These are phyloP conservation scores for Spergularia azorica DNA, from an alignment of 179 eudicot species.

Conservation along the genomic window DNA sequence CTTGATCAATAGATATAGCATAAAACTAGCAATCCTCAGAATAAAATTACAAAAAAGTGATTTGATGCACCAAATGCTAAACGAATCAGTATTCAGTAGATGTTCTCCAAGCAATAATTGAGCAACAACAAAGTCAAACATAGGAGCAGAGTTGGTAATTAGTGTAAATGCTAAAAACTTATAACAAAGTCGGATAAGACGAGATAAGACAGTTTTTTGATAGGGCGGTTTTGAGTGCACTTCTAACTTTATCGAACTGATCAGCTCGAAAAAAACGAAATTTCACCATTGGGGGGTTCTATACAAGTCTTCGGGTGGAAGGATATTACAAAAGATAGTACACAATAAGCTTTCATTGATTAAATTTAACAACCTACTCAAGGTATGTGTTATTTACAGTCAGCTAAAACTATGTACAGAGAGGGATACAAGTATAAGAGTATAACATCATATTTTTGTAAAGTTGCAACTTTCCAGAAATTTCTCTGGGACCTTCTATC, in stretches of 20 bases:
- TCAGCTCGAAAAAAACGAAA: too few species aligned
- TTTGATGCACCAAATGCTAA: constrained; percentile 13
- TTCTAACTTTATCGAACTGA: too few species aligned
- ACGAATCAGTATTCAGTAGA: neutral
- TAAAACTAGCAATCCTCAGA: neutral
- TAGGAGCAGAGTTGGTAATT: constrained; percentile 24
- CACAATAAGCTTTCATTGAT: constrained; percentile 12
- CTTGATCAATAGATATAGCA: neutral
- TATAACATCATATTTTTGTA: too few species aligned
- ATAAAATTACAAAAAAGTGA: neutral
- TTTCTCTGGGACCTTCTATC: neutral
- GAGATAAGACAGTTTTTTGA: too few species aligned
- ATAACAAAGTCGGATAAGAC: too few species aligned
- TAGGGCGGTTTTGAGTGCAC: too few species aligned
- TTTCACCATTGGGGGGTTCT: too few species aligned
- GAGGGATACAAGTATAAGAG: too few species aligned
- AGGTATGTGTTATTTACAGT: constrained; percentile 21
- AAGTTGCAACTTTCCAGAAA: too few species aligned
- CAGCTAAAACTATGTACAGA: constrained; percentile 21
- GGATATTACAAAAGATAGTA: too few species aligned
- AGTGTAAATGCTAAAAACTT: neutral
- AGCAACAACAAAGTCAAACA: constrained; percentile 18
- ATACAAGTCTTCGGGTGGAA: too few species aligned
- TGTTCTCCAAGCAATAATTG: neutral
- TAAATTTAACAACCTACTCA: neutral